Evolutionary conservation across 495 filamentous ascomycete genomes (phyloP).

Genomic region (Aspergillus biplanus): DNA sequence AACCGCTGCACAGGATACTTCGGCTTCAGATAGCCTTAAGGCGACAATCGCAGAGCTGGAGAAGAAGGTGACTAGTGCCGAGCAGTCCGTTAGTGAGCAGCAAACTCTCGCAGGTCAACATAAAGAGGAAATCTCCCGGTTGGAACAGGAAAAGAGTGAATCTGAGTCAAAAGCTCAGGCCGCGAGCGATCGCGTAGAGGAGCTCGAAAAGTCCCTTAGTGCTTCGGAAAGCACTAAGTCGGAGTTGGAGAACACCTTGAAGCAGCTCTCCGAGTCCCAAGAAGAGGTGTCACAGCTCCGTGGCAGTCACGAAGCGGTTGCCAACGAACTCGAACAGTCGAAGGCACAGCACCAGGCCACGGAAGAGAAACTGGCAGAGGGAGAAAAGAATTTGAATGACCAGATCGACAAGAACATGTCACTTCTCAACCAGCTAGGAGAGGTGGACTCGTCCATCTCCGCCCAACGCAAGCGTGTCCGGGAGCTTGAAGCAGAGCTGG

Average conservation of each 20-base stretch:
- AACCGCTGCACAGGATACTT: conserved; percentile 43
- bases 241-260: conserved; percentile 39
- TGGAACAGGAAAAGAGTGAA: conserved; percentile 39
- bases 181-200: conserved; percentile 31
- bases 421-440: conserved; percentile 47
- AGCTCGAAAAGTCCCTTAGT: conserved; percentile 40
- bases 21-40: conserved; percentile 40
- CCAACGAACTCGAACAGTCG: conserved; percentile 39
- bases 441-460: conserved; percentile 45
- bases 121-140: conserved; percentile 34
- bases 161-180: conserved; percentile 39
- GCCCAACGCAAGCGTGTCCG: conserved; percentile 45
- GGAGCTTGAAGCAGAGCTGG: conserved; percentile 51
- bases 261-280: conserved; percentile 40
- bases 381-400: conserved; percentile 44
- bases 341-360: conserved; percentile 36
- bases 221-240: conserved; percentile 36
- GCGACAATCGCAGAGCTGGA: conserved; percentile 42
- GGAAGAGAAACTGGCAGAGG: conserved; percentile 40
- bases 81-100: conserved; percentile 36
- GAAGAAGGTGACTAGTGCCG: conserved; percentile 40
- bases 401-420: conserved; percentile 57
- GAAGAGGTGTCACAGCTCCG: conserved; percentile 40
- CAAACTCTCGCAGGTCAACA: conserved; percentile 39
- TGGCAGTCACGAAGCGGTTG: conserved; percentile 35